Conservation (phyloP, 2,329 filamentous ascomycete species). For the Ophiostoma quercus region DNA sequence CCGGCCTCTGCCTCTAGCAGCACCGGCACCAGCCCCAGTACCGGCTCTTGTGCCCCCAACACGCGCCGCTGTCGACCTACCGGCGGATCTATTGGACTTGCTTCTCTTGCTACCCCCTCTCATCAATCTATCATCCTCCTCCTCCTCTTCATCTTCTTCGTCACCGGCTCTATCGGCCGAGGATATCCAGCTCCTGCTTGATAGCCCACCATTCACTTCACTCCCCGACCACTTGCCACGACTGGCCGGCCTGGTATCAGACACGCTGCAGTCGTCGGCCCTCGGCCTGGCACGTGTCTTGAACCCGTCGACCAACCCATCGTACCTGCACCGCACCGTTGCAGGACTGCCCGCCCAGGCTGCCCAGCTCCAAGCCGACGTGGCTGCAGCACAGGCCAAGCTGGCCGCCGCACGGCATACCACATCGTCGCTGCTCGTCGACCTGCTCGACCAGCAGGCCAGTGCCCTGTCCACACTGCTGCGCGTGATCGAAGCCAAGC, state of each 20-base stretch:
- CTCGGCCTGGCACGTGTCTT: conserved; percentile 45
- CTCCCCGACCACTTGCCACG: conserved; percentile 46
- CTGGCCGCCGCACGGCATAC: conserved; percentile 40
- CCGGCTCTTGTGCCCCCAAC: not conserved
- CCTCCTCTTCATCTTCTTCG: not conserved
- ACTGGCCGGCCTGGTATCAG: conserved; percentile 45
- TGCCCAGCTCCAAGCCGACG: conserved; percentile 35
- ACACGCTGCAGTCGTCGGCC: conserved; percentile 46
- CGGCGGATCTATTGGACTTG: conserved; percentile 44
- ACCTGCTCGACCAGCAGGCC: conserved; percentile 40
- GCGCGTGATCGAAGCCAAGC: conserved; percentile 51
- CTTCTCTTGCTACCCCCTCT: conserved; percentile 51
- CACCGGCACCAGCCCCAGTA: conserved; percentile 17
- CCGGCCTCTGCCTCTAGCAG: conserved; percentile 29
- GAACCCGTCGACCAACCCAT: conserved; percentile 48
- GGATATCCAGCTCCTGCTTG: conserved; percentile 43
- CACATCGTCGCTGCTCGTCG: conserved; percentile 35
- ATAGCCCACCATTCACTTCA: conserved; percentile 45
- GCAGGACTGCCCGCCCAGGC: conserved; percentile 43
- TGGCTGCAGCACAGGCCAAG: conserved; percentile 32
- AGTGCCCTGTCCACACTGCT: conserved; percentile 41
- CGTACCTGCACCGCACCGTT: conserved; percentile 54
- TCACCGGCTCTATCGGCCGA: conserved; percentile 34
- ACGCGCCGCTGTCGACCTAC: conserved; percentile 24
- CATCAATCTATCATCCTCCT: conserved; percentile 30